Conservation (phyloP, 306 rosid genomes). For the Bauhinia variegata region DNA sequence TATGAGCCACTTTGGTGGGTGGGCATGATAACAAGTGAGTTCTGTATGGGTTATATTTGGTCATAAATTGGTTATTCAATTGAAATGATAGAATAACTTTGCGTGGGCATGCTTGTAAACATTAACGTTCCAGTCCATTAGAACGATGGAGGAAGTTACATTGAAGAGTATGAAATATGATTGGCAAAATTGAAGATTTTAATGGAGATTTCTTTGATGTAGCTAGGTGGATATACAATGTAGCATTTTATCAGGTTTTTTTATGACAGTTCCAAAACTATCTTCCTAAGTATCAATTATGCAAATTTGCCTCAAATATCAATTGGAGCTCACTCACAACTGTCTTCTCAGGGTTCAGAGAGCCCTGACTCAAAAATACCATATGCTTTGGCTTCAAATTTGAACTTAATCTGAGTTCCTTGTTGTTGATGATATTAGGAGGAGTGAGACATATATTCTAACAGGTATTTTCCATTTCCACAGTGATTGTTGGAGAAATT, state of each 20-base stretch:
- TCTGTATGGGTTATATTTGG: slow-evolving; percentile 24
- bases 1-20: slow-evolving; percentile 99
- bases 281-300: not conserved
- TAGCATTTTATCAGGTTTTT: not conserved
- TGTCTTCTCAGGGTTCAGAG: not conserved
- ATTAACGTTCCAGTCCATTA: no score
- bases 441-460: slow-evolving; percentile 35
- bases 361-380: not conserved
- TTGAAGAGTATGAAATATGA: not conserved
- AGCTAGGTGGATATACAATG: not conserved
- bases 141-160: not conserved
- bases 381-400: not conserved
- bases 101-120: not conserved
- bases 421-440: slow-evolving; percentile 15
- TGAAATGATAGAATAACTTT: no score
- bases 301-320: not conserved
- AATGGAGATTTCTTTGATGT: not conserved
- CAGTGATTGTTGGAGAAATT: slow-evolving; percentile 98
- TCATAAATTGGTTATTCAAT: not conserved
- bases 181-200: not conserved
- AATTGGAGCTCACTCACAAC: not conserved
- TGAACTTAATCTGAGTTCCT: not conserved
- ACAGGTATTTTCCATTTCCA: slow-evolving; percentile 41
- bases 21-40: slow-evolving; percentile 99
- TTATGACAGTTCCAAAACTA: not conserved